Base-by-base conservation (phyloP, 1,284 basidiomycete genomes). In the Moesziomyces parantarcticus region DNA sequence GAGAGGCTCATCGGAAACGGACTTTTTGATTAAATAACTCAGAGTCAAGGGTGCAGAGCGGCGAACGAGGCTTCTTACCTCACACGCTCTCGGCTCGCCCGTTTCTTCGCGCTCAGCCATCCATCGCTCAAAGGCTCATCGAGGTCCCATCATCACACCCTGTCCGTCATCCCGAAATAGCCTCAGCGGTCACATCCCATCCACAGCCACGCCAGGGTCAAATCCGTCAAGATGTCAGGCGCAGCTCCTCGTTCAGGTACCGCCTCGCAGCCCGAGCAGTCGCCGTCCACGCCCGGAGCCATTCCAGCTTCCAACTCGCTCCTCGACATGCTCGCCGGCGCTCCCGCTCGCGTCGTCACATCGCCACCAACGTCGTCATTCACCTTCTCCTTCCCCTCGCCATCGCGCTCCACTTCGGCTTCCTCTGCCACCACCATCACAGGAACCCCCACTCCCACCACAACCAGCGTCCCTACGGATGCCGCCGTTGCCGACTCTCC, bases 281-380 rank as follows among this genome's bases (percentile, higher is more conserved):
- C 42, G n/a, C 36, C 53, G 23, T 21, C 32, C 52, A 21, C 14
- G 7, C 25, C 36, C 13, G 16, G 29, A 8, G 42, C 55, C 14
- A 32, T 52, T 6, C 23, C 67, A 16, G 21, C 62, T 5, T 66
- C 68, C 50, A 71, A 66, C 48, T 59, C 58, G 9, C 54, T 71
- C 7, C 50, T 71, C 21, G 68, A 71, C 42, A 62, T 71, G n/a
- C 50, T 66, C n/a, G 68, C 58, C 18, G 68, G 62, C n/a, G 68
- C 68, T 9, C 50, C 68, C 9, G 58, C 39, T 29, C 52, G 68
- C 21, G 42, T 66, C 53, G 42, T 66, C 53, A 66, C 55, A 18
- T 61, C 62, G 4, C 62, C 68, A 16, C 16, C 62, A 16, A 42
- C 68, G 10, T 36, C 59, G 14, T n/a, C 53, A 25, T 36, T 40